Base-by-base conservation (phyloP, 768 basidiomycete genomes). In the Kondoa malvinella region DNA sequence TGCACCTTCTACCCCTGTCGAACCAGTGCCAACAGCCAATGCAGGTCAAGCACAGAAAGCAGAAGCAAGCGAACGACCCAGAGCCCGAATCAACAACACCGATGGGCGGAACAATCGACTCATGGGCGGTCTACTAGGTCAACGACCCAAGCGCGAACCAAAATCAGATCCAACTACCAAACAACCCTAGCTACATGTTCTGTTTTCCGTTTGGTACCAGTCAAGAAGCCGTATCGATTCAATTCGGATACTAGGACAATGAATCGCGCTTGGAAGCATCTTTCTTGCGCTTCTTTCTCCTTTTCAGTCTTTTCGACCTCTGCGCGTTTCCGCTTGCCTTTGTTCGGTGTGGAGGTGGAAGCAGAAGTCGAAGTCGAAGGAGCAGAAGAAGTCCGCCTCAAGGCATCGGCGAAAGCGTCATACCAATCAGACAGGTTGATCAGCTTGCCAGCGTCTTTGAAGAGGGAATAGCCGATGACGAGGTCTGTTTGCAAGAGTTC, bases 381-480 rank as follows among this genome's bases (percentile, higher is more conserved):
- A 40, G 64, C 32, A 34, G 62, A 26, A 64, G 32, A 17, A 12
- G 4, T 25, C 32, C 21, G 16, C 8, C 50, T 58, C 17, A 58
- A 67, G 1, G 50, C 56, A 12, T 67, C 30, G 50, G 72, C 69
- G 57, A 72, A 75, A 4, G 68, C 68, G 0, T 25, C 57, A 67
- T 68, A 73, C 74, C 74, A 75, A 57, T 75, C 74, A 0, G 69
- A 70, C 17, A 75, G 58, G 34, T 75, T 75, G 56, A 71, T 68
- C 27, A 69, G 50, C 67, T 70, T 67, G 1, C 74, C 74, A 56
- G 69, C 61, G 21, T 73, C 72, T 33, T 32, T 27, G 29, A 63
- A 27, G 32, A 63, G 61, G 16, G 8, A 29, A 63, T 63, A 59
- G 12, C 40, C 40, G 21, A 50, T 50, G 12, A 50, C 40, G 8